Base-by-base conservation (phyloP, 164 flowering plant genomes). In the Vitis cinerea region DNA sequence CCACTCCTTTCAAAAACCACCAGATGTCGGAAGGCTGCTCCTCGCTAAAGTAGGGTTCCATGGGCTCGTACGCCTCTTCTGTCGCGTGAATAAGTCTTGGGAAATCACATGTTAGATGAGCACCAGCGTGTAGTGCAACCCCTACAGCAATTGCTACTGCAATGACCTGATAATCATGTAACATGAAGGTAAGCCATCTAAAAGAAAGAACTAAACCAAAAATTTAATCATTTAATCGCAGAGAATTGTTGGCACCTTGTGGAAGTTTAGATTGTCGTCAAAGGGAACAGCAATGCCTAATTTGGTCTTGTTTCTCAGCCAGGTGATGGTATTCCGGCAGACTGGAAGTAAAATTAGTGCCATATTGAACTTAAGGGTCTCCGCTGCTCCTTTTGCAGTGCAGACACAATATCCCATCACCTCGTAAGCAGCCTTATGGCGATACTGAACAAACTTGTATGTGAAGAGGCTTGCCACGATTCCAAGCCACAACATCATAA, bases 311-410 rank as follows among this genome's bases (percentile, higher is more conserved):
- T 82, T 86, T 64, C 94, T 70, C 8, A 89, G 91, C 90, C 91
- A 89, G 16, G 94, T 89, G 9, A 86, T 87, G 66, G 94, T 87
- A 81, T 89, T 89, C 14, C 94, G 84, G 72, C 91, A 89, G 16
- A 89, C 91, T 0, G 94, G 91, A 4, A 89, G 82, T 17, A 89
- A 64, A 48, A 89, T 83, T 50, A 89, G 63, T 0, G 94, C 94
- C 94, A 89, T 87, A 79, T 89, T 89, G 84, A 89, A 83, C 68
- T 89, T 87, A 47, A 84, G 84, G 0, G 85, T 87, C 79, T 89
- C 91, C 1, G 91, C 90, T 0, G 79, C 91, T 47, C 90, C 94
- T 63, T 89, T 87, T 16, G 91, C 94, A 3, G 80, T 74, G 77
- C 84, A 82, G 7, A 87, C 91, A 29, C 91, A 89, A 29, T 83